These are phyloP conservation scores for Fusarium napiforme DNA, from an alignment of 2,329 filamentous ascomycete genomes.

Conservation along the genomic window DNA sequence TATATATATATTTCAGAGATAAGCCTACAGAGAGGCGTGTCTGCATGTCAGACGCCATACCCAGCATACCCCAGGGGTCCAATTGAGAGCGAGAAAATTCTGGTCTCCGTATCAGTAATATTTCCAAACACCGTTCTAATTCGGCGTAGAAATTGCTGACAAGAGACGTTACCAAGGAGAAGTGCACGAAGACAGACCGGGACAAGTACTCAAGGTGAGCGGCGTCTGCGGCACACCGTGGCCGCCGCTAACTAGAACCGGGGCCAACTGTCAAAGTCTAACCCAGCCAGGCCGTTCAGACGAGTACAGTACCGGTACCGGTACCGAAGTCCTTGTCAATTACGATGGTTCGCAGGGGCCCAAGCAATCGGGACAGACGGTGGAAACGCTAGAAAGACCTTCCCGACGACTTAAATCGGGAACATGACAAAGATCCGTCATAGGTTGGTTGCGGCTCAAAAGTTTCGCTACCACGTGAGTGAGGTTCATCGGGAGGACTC, in stretches of 20 bases:
- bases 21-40: conserved; percentile 18
- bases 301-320: background rate
- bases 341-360: conserved; percentile 7
- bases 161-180: conserved; percentile 15
- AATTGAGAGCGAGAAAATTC: background rate
- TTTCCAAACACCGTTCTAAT: conserved; percentile 1
- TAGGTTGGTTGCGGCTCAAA: conserved; percentile 15
- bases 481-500: conserved; percentile 38
- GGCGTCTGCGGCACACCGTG: conserved; percentile 27
- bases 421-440: conserved; percentile 3
- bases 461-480: conserved; percentile 37
- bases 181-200: conserved; percentile 42
- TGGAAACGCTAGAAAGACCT: conserved; percentile 15
- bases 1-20: conserved; percentile 29
- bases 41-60: conserved; percentile 6
- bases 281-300: conserved; percentile 10
- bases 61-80: conserved; percentile 1
- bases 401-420: conserved; percentile 13
- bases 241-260: conserved; percentile 1
- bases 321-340: conserved; percentile 2
- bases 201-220: conserved; percentile 28
- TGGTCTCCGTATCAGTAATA: conserved; percentile 10
- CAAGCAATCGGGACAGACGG: conserved; percentile 1
- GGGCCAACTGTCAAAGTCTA: background rate
- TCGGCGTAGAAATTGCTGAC: conserved; percentile 17